phyloP scores from a whole-genome alignment of 805 yeast species.

The Lachancea thermotolerans region DNA sequence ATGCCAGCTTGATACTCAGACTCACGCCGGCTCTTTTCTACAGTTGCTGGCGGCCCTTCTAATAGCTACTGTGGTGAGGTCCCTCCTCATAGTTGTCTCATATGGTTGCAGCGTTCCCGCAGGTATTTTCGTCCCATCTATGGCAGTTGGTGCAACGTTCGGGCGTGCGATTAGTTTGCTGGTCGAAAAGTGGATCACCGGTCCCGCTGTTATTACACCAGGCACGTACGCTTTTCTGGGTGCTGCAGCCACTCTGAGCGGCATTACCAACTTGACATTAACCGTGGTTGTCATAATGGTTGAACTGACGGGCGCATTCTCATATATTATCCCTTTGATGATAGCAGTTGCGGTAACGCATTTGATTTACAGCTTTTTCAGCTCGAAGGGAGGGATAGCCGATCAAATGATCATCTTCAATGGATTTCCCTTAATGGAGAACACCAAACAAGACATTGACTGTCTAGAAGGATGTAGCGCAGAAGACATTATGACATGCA shows the following conservation, averaged over 20 bases:
- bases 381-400: slow-evolving; percentile 77
- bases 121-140: slow-evolving; percentile 95
- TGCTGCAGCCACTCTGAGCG: slow-evolving; percentile 91
- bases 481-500: slow-evolving; percentile 56
- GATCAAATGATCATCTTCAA: slow-evolving; percentile 89
- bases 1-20: slow-evolving; percentile 33
- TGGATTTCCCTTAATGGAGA: slow-evolving; percentile 74
- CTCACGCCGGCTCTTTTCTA: slow-evolving; percentile 23
- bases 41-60: slow-evolving; percentile 46
- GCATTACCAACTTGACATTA: slow-evolving; percentile 87
- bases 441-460: slow-evolving; percentile 58
- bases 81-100: slow-evolving; percentile 67
- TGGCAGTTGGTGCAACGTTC: slow-evolving; percentile 94
- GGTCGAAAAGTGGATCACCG: slow-evolving; percentile 44
- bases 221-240: slow-evolving; percentile 95
- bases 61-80: slow-evolving; percentile 67
- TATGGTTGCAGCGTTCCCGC: slow-evolving; percentile 95
- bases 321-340: slow-evolving; percentile 92
- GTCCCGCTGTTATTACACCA: slow-evolving; percentile 64
- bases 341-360: slow-evolving; percentile 87
- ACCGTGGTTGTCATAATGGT: slow-evolving; percentile 94
- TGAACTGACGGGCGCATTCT: slow-evolving; percentile 91
- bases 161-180: slow-evolving; percentile 82
- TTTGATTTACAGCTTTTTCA: slow-evolving; percentile 67
- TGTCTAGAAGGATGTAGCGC: slow-evolving; percentile 42